Percentiles rank a stretch among this genome's conserved stretches.
These are phyloP conservation scores for Exophiala sideris DNA, from an alignment of 2,329 filamentous ascomycete genomes.

Conservation along the genomic window DNA sequence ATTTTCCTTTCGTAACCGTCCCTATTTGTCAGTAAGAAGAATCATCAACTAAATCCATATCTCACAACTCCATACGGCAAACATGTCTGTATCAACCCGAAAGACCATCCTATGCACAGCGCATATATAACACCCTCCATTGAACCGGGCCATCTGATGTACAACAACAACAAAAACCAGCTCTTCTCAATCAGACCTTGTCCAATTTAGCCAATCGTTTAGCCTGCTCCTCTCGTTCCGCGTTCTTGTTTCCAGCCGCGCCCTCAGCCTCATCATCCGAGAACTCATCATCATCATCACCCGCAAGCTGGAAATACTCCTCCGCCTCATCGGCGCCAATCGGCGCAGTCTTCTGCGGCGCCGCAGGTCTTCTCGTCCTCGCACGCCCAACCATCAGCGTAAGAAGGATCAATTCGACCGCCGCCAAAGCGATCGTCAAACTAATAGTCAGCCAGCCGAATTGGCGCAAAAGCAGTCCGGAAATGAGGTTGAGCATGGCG, in stretches of 20 bases:
- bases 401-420: constrained; percentile 23
- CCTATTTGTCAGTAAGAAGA: no score
- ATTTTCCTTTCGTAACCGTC: no score
- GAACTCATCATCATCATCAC: constrained; percentile 24
- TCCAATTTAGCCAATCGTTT: constrained; percentile 25
- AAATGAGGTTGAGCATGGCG: constrained; percentile 27
- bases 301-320: constrained; percentile 30
- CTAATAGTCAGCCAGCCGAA: constrained; percentile 27
- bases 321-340: constrained; percentile 23
- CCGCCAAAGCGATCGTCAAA: constrained; percentile 19
- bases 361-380: constrained; percentile 8
- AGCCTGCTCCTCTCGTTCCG: constrained; percentile 21
- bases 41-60: no score
- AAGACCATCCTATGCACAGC: not conserved
- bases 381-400: constrained; percentile 19
- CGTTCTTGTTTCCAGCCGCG: constrained; percentile 12
- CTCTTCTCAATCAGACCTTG: constrained; percentile 14
- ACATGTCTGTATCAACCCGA: no score
- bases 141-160: not conserved
- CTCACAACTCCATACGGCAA: no score
- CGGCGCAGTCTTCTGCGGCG: constrained; percentile 11
- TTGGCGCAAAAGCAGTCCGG: constrained; percentile 25
- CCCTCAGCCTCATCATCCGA: constrained; percentile 22
- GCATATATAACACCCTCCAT: not conserved
- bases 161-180: not conserved